phyloP scores from a whole-genome alignment of 345 rosid genomes.

The Cardamine chenopodiifolia region DNA sequence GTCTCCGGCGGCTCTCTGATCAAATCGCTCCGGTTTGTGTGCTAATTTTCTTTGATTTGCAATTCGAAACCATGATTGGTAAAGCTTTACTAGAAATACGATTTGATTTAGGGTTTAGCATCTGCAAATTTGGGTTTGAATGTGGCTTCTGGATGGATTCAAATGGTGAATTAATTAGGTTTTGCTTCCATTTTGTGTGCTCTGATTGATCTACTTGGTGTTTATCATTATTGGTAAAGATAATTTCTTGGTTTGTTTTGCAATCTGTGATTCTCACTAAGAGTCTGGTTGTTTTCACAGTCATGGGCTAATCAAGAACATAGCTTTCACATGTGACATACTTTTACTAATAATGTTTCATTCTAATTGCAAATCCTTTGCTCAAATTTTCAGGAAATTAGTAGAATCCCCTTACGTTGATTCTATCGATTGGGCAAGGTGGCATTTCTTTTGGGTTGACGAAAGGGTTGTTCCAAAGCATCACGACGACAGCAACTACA shows the following conservation, averaged over 20 bases:
- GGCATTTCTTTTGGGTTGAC: constrained; percentile 95
- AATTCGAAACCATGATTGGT: not conserved
- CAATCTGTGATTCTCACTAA: not conserved
- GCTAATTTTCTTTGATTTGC: no score
- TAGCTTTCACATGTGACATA: not conserved
- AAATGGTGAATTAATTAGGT: not conserved
- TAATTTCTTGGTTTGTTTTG: constrained; percentile 4
- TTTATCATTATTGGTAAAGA: not conserved
- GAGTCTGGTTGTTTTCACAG: not conserved
- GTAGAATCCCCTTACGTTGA: constrained; percentile 61
- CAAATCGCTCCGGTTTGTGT: constrained; percentile 62
- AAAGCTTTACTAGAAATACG: not conserved
- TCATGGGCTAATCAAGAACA: constrained; percentile 17
- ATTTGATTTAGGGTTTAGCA: constrained; percentile 8
- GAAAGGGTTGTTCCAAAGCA: constrained; percentile 92
- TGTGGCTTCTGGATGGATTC: not conserved
- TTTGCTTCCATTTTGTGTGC: not conserved
- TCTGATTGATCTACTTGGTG: not conserved
- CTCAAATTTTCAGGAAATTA: constrained; percentile 57
- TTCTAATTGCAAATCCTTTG: not conserved
- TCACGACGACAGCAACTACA: constrained; percentile 87
- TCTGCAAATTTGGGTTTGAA: not conserved
- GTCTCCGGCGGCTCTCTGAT: constrained; percentile 84
- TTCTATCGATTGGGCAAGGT: constrained; percentile 81
- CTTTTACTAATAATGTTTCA: not conserved